Base-by-base conservation (phyloP, 108 stramenopile genomes). In the Mayamaea pseudoterrestris region DNA sequence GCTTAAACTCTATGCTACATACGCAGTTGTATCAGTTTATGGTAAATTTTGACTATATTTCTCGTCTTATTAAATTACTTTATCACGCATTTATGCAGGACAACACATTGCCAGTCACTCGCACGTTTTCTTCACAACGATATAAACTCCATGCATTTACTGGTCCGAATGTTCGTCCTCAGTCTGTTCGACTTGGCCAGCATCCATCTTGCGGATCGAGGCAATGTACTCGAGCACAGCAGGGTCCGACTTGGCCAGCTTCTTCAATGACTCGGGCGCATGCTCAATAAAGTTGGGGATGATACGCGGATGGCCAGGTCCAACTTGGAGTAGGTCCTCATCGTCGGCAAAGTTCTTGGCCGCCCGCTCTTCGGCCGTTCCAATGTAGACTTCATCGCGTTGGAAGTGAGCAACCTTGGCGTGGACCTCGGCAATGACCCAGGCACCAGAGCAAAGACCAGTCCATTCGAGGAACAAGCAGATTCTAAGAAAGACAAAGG, bases 331-430 rank as follows among this genome's bases (percentile, higher is more conserved):
- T 22, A 46, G 30, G 4, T 4, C 14, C 2, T 20, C 7, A 28
- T 43, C 28, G 39, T 61, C 60, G 4, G 20, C n/a, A 27, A 30
- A 28, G 36, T 63, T 40, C 52, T 56, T 63, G 14, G 58, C 71
- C 9, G 60, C 56, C 55, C 78, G 71, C 30, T 79, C 78, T 32
- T 79, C 78, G 27, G 78, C 62, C 24, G 78, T 75, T 48, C 77
- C 77, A 54, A 78, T 48, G 45, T 75, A 79, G 8, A 79, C 73
- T 43, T 79, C 80, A 50, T 82, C 80, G 41, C 60, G 65, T 59
- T 83, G 64, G 47, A 67, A 65, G 5, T 53, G 50, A 41, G 44
- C 34, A 31, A 63, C 35, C 45, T 53, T 50, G 58, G 69, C 75
- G 29, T 65, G 48, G 56, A 75, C 42, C n/a, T 32, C 27, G 14